Percentiles rank a stretch among this genome's conserved stretches.
Evolutionary conservation across 768 basidiomycete species (phyloP).

Genomic region (Lentinula detonsa): DNA sequence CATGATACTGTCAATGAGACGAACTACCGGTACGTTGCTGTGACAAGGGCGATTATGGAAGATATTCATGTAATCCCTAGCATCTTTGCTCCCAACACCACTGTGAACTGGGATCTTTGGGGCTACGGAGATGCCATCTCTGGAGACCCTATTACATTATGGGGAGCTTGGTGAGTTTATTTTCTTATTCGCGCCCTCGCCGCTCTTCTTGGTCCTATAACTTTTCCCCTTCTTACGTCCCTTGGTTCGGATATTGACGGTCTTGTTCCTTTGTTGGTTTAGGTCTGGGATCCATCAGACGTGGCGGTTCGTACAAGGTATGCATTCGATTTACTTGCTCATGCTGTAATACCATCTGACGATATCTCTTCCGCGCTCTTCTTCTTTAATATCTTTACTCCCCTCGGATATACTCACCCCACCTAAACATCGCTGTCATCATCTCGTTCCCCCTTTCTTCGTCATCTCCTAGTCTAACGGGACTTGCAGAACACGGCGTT

Average conservation of each 20-base stretch:
- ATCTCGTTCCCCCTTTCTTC: no score
- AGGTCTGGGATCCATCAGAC: conserved; percentile 35
- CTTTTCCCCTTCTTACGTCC: not conserved
- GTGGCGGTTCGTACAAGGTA: conserved; percentile 37
- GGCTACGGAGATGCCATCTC: conserved; percentile 36
- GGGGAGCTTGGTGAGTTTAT: conserved; percentile 38
- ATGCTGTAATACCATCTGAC: not conserved
- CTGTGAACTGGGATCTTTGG: conserved; percentile 41
- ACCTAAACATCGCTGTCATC: no score
- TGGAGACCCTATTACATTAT: conserved; percentile 40
- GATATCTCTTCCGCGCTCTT: not conserved
- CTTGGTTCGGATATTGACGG: not conserved
- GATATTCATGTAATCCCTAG: conserved; percentile 11
- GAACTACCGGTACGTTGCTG: conserved; percentile 34
- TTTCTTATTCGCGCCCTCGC: not conserved
- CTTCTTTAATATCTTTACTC: not conserved
- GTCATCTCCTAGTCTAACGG: no score
- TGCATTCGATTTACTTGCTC: not conserved
- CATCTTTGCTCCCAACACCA: conserved; percentile 38
- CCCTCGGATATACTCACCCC: not conserved
- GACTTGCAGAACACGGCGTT: no score
- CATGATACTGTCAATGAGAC: conserved; percentile 32
- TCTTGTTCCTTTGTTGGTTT: not conserved
- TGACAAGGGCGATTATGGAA: not conserved
- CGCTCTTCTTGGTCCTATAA: not conserved